Evolutionary conservation across 2,329 filamentous ascomycete genomes (phyloP).

Genomic region (Byssoonygena ceratinophila): DNA sequence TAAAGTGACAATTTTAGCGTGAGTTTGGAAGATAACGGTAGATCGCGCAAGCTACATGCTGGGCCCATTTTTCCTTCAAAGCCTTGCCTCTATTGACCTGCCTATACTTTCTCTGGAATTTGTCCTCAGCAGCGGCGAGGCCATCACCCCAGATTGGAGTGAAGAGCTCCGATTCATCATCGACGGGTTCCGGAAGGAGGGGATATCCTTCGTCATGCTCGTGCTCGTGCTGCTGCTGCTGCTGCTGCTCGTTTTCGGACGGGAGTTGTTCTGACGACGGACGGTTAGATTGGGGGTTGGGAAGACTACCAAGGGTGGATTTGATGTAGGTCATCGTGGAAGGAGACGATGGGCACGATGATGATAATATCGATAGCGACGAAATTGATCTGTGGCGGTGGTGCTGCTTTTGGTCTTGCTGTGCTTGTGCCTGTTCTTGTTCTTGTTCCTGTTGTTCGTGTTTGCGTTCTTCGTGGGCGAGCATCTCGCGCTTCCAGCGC

Average conservation of each 20-base stretch:
- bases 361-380: no score
- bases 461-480: conserved; percentile 10
- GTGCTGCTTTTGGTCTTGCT: neutral
- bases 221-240: neutral
- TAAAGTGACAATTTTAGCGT: neutral
- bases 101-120: neutral
- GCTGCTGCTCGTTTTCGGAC: no score
- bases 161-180: conserved; percentile 4
- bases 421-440: no score
- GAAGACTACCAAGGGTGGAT: neutral
- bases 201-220: neutral
- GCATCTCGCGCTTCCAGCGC: conserved; percentile 11
- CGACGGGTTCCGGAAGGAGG: neutral
- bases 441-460: conserved; percentile 4
- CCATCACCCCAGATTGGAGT: neutral
- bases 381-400: neutral
- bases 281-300: neutral
- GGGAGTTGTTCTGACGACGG: neutral
- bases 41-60: neutral
- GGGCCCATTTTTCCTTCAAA: neutral
- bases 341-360: no score
- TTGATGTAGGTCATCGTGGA: neutral
- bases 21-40: no score
- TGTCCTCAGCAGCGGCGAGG: neutral
- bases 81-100: neutral